Evolutionary conservation across 78 protist genomes (phyloP).

Genomic region (Dictyostelium firmibasis): DNA sequence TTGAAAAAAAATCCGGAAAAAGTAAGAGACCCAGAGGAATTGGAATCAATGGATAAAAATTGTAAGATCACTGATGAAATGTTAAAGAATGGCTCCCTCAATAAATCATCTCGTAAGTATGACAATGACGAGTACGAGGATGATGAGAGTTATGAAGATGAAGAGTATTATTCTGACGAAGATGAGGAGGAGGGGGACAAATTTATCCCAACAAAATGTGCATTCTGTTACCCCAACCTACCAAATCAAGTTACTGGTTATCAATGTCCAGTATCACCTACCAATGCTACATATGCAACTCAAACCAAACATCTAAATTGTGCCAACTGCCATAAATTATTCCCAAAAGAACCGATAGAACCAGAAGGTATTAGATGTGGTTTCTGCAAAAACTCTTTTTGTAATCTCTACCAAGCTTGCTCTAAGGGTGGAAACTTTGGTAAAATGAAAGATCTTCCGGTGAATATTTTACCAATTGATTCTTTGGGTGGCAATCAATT

Average conservation of each 20-base stretch:
- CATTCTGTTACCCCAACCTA: neutral
- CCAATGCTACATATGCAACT: neutral
- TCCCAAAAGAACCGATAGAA: slow-evolving; percentile 7
- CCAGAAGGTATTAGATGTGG: slow-evolving; percentile 20
- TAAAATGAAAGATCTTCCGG: neutral
- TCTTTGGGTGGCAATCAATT: slow-evolving; percentile 46
- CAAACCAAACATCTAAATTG: slow-evolving; percentile 18
- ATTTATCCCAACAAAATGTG: neutral
- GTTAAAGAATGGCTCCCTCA: slow-evolving; percentile 1
- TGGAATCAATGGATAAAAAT: slow-evolving; percentile 46
- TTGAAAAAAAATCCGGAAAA: slow-evolving; percentile 40
- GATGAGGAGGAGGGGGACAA: slow-evolving; percentile 7
- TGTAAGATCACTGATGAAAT: slow-evolving; percentile 49
- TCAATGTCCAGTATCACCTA: slow-evolving; percentile 19
- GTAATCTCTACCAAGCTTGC: slow-evolving; percentile 25
- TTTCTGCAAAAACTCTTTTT: slow-evolving; percentile 27
- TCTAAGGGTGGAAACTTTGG: neutral
- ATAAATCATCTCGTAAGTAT: slow-evolving; percentile 17
- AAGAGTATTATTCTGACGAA: slow-evolving; percentile 10
- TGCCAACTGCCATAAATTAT: neutral
- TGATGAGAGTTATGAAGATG: slow-evolving; percentile 25
- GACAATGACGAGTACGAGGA: slow-evolving; percentile 52
- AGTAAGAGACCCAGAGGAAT: slow-evolving; percentile 45
- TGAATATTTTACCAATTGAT: slow-evolving; percentile 13
- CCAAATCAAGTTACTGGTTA: slow-evolving; percentile 11